phyloP scores from a whole-genome alignment of 352 stramenopile genomes.

The Pelagophyceae sp. region DNA sequence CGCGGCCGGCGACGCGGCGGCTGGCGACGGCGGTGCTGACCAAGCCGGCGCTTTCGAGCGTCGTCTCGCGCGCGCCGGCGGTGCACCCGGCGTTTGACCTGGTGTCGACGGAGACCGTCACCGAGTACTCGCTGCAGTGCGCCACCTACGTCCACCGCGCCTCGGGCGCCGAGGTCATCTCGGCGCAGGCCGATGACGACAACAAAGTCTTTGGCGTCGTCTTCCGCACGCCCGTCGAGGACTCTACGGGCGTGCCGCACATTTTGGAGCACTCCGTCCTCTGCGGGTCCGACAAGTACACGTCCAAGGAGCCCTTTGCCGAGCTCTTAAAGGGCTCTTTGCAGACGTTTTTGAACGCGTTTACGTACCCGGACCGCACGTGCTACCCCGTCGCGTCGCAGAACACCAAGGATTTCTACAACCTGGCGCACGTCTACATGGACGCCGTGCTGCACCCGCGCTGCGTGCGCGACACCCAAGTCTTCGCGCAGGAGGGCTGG shows the following conservation, averaged over 20 bases:
- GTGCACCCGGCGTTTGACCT: conserved; percentile 61
- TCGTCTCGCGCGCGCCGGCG: too few relatives aligned
- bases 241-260: conserved; percentile 93
- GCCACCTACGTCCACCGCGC: conserved; percentile 35
- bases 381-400: conserved; percentile 96
- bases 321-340: conserved; percentile 95
- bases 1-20: too few relatives aligned
- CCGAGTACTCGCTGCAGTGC: conserved; percentile 44
- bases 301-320: conserved; percentile 96
- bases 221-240: conserved; percentile 89
- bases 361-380: conserved; percentile 95
- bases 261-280: conserved; percentile 92
- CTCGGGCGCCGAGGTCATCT: conserved; percentile 35
- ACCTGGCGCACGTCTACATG: conserved; percentile 91
- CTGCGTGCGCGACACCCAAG: conserved; percentile 60
- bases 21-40: too few relatives aligned
- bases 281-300: conserved; percentile 88
- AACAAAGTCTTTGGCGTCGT: conserved; percentile 84
- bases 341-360: conserved; percentile 98
- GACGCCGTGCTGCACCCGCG: conserved; percentile 93
- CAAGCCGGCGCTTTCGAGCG: too few relatives aligned
- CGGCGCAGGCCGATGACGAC: conserved; percentile 50
- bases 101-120: conserved; percentile 51
- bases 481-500: conserved; percentile 73
- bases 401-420: conserved; percentile 93